Evolutionary conservation across 257 asterid genomes (phyloP), one percentile per base, ranked within the genome.

Genomic region (Petunia secreta): DNA sequence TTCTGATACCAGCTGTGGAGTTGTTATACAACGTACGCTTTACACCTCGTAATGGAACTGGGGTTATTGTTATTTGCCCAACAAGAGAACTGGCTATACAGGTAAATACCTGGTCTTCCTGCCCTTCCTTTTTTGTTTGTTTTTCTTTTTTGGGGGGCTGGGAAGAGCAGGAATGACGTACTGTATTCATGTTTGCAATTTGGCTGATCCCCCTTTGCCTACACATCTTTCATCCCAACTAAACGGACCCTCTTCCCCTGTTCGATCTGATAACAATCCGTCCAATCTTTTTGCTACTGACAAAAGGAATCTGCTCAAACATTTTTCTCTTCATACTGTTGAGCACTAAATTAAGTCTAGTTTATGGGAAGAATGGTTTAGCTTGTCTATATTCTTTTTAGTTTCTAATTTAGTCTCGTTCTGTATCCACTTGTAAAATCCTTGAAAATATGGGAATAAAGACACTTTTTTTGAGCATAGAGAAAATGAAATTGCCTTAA

Each of bases 11-110:
- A 0, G 98, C 98, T 54, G 89, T 96, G 50, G 99, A 96, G 83
- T 89, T 96, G 84, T 80, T 96, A 79, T 76, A 83, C 87, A 85
- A 89, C 55, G 62, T 78, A 75, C 83, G 80, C 13, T 92, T 94
- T 81, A 66, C 91, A 1, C 91, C 95, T 78, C 91, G 98, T 55
- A 92, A 96, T 83, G 99, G 99, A 63, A 89, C 98, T 81, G 98
- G 99, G 52, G 95, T 91, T 64, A 79, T 95, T 63, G 84, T 95
- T 86, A 93, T 95, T 81, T 95, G 99, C 87, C 99, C 99, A 48
- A 95, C 97, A 14, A 91, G 99, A 87, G 99, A 96, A 88, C 88
- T 96, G 87, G 99, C 98, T 75, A 89, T 92, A 57, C 98, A 96
- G 96, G 98, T 94, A 88, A 52, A 6, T 6, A 34, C 77, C 6